Evolutionary conservation across 1,284 basidiomycete species (phyloP).

Genomic region (Ceratobasidium sp.): DNA sequence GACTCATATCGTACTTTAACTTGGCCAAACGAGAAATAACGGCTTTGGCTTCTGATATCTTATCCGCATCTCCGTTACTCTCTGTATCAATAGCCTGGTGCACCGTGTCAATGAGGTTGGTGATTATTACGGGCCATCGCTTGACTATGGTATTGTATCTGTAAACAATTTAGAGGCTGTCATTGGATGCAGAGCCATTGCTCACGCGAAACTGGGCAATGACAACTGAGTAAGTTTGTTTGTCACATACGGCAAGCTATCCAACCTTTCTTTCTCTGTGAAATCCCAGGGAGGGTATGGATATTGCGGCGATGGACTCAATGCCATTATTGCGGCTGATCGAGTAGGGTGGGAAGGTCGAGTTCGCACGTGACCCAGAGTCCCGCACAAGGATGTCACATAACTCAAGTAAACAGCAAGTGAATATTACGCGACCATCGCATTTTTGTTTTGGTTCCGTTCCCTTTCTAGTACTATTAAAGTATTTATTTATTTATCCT

Average conservation of each 20-base stretch:
- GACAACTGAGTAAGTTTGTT: constrained; percentile 54
- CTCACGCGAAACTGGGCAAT: constrained; percentile 48
- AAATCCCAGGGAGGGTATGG: constrained; percentile 35
- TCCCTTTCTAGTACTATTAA: too few relatives aligned
- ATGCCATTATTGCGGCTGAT: not conserved
- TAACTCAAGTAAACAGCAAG: too few relatives aligned
- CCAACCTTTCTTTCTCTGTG: constrained; percentile 22
- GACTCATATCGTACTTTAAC: constrained; percentile 89
- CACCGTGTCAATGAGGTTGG: constrained; percentile 76
- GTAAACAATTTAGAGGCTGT: constrained; percentile 50
- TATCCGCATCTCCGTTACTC: constrained; percentile 43
- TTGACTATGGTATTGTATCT: constrained; percentile 66
- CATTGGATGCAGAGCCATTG: constrained; percentile 44
- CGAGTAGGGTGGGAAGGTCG: not conserved
- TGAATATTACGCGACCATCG: too few relatives aligned
- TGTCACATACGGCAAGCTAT: not conserved
- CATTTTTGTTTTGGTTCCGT: too few relatives aligned
- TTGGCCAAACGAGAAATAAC: constrained; percentile 82
- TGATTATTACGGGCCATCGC: constrained; percentile 92
- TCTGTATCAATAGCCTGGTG: constrained; percentile 50
- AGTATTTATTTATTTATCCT: too few relatives aligned
- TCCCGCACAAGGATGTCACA: not conserved
- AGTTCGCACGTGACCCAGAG: constrained; percentile 9
- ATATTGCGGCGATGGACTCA: constrained; percentile 4
- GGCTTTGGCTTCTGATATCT: constrained; percentile 73